Percentiles rank a stretch among this genome's conserved stretches.
These are phyloP conservation scores for Solanum tarijense DNA, from an alignment of 257 asterid genomes.

Conservation along the genomic window DNA sequence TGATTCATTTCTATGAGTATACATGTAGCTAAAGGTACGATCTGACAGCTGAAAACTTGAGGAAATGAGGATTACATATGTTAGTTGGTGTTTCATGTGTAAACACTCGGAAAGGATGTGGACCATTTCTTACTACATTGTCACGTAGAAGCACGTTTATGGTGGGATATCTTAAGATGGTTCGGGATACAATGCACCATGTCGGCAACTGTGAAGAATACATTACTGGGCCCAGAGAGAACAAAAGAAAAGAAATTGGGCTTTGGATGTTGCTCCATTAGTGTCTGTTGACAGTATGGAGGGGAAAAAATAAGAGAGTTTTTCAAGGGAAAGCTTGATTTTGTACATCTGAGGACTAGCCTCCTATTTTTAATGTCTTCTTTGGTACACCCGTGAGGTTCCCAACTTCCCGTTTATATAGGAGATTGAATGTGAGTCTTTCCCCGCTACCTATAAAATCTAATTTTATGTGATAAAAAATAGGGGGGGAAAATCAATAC, in stretches of 20 bases:
- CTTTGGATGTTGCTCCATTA: background rate
- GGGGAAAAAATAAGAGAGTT: background rate
- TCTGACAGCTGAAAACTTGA: background rate
- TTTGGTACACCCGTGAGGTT: background rate
- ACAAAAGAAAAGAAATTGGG: background rate
- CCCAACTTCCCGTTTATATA: background rate
- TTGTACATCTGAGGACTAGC: background rate
- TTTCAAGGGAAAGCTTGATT: background rate
- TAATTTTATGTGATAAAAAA: background rate
- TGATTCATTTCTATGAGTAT: too few relatives aligned
- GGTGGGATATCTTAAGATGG: background rate
- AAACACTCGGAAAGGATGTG: background rate
- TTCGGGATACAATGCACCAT: background rate
- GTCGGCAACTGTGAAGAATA: background rate
- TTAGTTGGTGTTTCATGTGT: background rate
- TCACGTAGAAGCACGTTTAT: background rate
- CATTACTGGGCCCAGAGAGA: background rate
- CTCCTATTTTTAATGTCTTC: background rate
- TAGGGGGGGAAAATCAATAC: background rate
- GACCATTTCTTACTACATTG: background rate
- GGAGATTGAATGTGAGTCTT: background rate
- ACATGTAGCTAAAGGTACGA: background rate
- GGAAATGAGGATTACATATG: background rate
- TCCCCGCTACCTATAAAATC: background rate
- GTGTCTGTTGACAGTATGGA: background rate